A percentile compares a stretch with the other conserved stretches of the same genome.
Evolutionary conservation across 257 asterid species (phyloP).

Genomic region (Nicotiana knightiana): DNA sequence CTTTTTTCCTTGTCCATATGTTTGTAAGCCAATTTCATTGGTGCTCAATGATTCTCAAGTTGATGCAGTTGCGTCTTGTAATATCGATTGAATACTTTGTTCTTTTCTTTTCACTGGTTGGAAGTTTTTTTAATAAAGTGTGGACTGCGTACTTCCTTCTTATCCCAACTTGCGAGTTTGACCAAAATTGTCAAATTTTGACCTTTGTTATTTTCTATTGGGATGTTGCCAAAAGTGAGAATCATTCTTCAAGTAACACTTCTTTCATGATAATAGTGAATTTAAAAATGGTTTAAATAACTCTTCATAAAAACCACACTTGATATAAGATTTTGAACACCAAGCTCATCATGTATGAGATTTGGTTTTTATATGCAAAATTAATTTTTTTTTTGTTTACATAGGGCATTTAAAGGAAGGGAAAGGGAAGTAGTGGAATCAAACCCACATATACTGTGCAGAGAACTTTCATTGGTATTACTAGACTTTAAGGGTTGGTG

Average conservation of each 20-base stretch:
- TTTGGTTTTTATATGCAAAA: not conserved
- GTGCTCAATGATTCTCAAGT: slow-evolving; percentile 1
- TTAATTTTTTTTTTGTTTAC: no score
- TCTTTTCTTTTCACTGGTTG: slow-evolving; percentile 1
- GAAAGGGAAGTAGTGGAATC: not conserved
- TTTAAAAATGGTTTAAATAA: not conserved
- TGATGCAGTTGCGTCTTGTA: not conserved
- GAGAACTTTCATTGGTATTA: not conserved
- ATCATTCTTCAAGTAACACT: not conserved
- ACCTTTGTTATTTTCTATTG: not conserved
- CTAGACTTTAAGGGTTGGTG: no score
- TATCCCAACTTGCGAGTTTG: slow-evolving; percentile 7
- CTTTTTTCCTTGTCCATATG: slow-evolving; percentile 10
- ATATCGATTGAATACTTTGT: not conserved
- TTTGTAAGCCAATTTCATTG: slow-evolving; percentile 22
- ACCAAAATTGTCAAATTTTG: not conserved
- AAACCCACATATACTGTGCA: not conserved
- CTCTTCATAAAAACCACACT: not conserved
- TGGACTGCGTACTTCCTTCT: not conserved
- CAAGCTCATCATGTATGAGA: not conserved
- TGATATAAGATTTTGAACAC: not conserved
- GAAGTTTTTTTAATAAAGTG: not conserved
- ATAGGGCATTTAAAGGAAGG: not conserved
- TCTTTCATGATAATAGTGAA: not conserved
- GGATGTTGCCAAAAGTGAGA: not conserved